Evolutionary conservation across 2,329 filamentous ascomycete species (phyloP).

Genomic region (Fusarium pseudonygamai): DNA sequence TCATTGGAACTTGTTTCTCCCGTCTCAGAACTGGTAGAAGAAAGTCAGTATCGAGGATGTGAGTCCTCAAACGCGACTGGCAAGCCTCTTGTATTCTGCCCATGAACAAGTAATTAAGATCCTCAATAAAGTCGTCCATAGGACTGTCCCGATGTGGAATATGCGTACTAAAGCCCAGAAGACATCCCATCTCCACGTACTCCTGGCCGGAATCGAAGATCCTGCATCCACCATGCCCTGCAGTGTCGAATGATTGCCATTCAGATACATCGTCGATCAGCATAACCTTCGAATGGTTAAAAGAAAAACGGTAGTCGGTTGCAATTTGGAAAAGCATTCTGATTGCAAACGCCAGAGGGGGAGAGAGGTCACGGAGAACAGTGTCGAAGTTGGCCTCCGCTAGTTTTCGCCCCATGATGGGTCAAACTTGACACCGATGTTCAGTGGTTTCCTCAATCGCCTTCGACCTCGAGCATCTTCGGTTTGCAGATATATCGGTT

Average conservation of each 20-base stretch:
- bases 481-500: background rate
- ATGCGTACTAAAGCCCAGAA: background rate
- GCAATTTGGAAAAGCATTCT: background rate
- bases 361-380: background rate
- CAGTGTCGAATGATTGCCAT: background rate
- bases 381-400: background rate
- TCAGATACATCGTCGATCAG: background rate
- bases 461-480: background rate
- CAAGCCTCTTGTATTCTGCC: accelerated
- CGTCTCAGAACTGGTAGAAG: background rate
- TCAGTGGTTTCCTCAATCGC: background rate
- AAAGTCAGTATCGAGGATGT: background rate
- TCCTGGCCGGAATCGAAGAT: background rate
- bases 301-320: accelerated
- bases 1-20: background rate
- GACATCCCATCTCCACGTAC: background rate
- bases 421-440: background rate
- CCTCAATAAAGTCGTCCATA: background rate
- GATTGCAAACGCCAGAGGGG: background rate
- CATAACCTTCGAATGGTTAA: background rate
- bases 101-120: background rate
- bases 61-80: accelerated
- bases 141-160: background rate
- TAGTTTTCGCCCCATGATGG: background rate
- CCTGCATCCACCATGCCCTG: background rate